Conservation (phyloP, 2,329 filamentous ascomycete species). For the Cladorrhinum sp. region DNA sequence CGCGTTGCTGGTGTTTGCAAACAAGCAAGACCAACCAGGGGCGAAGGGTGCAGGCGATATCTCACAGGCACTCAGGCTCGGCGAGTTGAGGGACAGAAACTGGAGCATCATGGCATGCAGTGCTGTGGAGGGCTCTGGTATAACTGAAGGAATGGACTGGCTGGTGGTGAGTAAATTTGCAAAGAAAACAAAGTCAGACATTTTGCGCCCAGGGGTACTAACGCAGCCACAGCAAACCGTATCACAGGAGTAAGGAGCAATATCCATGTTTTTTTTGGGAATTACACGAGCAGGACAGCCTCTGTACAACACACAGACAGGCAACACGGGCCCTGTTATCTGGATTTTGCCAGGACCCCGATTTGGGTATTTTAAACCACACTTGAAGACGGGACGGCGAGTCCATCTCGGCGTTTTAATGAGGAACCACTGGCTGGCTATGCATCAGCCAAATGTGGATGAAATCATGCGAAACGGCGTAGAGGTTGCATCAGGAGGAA, state of each 20-base stretch:
- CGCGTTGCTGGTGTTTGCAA: constrained; percentile 89
- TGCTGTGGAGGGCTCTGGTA: constrained; percentile 90
- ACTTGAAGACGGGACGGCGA: constrained; percentile 14
- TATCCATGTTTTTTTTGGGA: neutral
- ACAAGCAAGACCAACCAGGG: constrained; percentile 98
- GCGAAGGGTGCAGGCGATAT: constrained; percentile 97
- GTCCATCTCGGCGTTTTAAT: constrained; percentile 23
- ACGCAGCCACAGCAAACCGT: constrained; percentile 39
- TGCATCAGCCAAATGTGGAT: constrained; percentile 25
- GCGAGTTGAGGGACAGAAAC: constrained; percentile 90
- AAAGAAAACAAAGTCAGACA: neutral
- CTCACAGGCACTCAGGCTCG: constrained; percentile 84
- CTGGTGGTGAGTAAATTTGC: constrained; percentile 64
- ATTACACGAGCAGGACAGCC: constrained; percentile 11
- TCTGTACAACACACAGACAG: constrained; percentile 24
- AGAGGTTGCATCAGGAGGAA: constrained; percentile 19
- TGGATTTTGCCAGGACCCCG: constrained; percentile 13
- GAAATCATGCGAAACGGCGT: constrained; percentile 20
- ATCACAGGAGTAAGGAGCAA: constrained; percentile 35
- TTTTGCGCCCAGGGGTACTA: constrained; percentile 9
- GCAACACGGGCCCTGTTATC: constrained; percentile 18
- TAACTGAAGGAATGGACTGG: constrained; percentile 99
- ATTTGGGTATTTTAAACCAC: constrained; percentile 24
- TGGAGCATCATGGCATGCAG: constrained; percentile 99
- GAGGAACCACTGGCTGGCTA: constrained; percentile 14